Base-by-base conservation (phyloP, 208 protist species). In the Trypanosomatidae sp. region DNA sequence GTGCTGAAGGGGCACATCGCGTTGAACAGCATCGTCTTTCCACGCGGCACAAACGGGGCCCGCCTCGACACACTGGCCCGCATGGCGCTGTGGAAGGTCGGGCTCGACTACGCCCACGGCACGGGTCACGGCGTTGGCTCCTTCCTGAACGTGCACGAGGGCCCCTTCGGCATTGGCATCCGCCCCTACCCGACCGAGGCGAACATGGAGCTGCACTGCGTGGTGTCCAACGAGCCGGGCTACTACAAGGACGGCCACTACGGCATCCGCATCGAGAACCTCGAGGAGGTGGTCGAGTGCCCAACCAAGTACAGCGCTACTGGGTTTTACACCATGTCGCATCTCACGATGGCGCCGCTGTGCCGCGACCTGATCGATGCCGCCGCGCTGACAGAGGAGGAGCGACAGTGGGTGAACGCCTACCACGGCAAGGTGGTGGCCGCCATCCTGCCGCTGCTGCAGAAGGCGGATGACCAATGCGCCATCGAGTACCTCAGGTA, bases 231-330 rank as follows among this genome's bases (percentile, higher is more conserved):
- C 78, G 92, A 99, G 80, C 97, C 98, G 0, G 99, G 99, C 1
- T 99, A 98, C 89, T 99, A 99, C 90, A 96, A 99, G 79, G 93
- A 92, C 25, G 98, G 96, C n/a, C 70, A 62, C 17, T 99, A 98
- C 83, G 99, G 99, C 76, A 99, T 99, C 72, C 95, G 99, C 66
- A 99, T 99, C 71, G 99, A 99, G 76, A 99, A 99, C 79, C 86
- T 99, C 41, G 89, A 99, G 72, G 68, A 98, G 25, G 82, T 98
- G n/a, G 87, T 97, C 9, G 58, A 72, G 44, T 85, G 74, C 7
- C 25, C 62, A 6, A 93, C 93, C 39, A 74, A 74, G 58, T 75
- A 91, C 75, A 90, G 84, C 71, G 77, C 75, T 12, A 74, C 84
- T n/a, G 83, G 85, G 28, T 96, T 93, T 72, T 75, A 95, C 33